Evolutionary conservation across 306 rosid species (phyloP), one percentile per base, ranked within the genome.

Genomic region (Corylus heterophylla): DNA sequence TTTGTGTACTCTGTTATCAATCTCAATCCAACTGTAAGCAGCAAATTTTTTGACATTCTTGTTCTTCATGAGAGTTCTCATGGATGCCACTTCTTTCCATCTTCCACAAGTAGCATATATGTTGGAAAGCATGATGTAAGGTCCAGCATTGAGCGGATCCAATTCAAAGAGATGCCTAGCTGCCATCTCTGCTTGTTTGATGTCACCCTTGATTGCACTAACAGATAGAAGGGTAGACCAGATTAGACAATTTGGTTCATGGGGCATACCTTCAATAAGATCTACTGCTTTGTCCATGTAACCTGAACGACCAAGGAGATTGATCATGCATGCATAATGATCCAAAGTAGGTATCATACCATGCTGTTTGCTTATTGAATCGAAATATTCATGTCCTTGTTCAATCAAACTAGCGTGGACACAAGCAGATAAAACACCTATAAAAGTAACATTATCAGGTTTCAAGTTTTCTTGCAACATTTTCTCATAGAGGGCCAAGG

Each of bases 11-110:
- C 71, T 63, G 68, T 81, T 78, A 3, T 59, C 80, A 49, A 85
- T 76, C 56, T 85, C 84, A 69, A 80, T 76, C 88, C 84, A 85
- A 76, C 88, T 85, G 68, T 79, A 82, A 45, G 79, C 86, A 55
- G 86, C 73, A 59, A 35, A 59, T 47, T 85, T 85, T 71, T 78
- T 82, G 8, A 85, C 66, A 49, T 73, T 77, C 50, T 70, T 85
- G 31, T 55, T 20, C 81, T 79, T 83, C 82, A 79, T 79, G 64
- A 71, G 54, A 62, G 75, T 61, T 77, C 88, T 85, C 54, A 85
- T 9, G 20, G 47, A 31, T 14, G 75, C 68, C 37, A 82, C 72
- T 35, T 80, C 83, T 52, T 82, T 77, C 88, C 88, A 82, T 74
- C 80, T 56, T 49, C 79, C 78, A 52, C 17, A 55, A 42, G 52